phyloP scores from a whole-genome alignment of 2,329 filamentous ascomycete species.

The Fusarium multiceps region DNA sequence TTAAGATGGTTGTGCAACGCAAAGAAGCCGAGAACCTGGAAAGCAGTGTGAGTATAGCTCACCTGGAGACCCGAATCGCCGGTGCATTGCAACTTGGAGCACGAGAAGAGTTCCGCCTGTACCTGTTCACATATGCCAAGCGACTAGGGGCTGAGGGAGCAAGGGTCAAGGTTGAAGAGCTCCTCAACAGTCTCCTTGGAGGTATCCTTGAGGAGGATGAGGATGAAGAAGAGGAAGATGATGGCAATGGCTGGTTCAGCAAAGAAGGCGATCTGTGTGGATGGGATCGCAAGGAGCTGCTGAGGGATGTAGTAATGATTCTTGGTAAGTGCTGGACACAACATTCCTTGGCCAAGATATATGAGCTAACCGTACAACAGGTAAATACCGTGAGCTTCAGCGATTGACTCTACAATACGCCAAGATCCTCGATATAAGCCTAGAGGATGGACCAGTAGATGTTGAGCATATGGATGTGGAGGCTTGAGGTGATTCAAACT shows the following conservation, averaged over 20 bases:
- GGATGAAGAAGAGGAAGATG: constrained; percentile 51
- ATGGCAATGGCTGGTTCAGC: constrained; percentile 70
- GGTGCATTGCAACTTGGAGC: constrained; percentile 87
- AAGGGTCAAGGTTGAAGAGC: constrained; percentile 89
- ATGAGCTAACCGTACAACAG: constrained; percentile 61
- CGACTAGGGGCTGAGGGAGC: constrained; percentile 90
- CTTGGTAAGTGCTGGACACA: constrained; percentile 72
- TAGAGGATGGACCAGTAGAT: constrained; percentile 58
- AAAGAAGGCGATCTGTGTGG: constrained; percentile 82
- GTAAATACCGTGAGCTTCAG: constrained; percentile 95
- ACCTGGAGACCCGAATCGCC: constrained; percentile 93
- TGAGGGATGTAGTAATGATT: constrained; percentile 92
- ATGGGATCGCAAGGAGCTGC: constrained; percentile 86
- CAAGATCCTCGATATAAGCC: constrained; percentile 75
- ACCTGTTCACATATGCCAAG: constrained; percentile 98
- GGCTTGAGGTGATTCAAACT: constrained; percentile 37
- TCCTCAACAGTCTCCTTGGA: constrained; percentile 84
- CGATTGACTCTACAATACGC: constrained; percentile 96
- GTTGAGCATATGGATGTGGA: constrained; percentile 59
- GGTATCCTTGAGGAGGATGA: constrained; percentile 71
- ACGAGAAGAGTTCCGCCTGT: constrained; percentile 91
- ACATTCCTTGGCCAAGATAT: not conserved
- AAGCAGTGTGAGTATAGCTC: constrained; percentile 89
- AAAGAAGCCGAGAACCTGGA: constrained; percentile 95
- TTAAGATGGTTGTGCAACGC: constrained; percentile 87